Evolutionary conservation across 139 green algal genomes (phyloP).

Genomic region (Nannochloris sp.): DNA sequence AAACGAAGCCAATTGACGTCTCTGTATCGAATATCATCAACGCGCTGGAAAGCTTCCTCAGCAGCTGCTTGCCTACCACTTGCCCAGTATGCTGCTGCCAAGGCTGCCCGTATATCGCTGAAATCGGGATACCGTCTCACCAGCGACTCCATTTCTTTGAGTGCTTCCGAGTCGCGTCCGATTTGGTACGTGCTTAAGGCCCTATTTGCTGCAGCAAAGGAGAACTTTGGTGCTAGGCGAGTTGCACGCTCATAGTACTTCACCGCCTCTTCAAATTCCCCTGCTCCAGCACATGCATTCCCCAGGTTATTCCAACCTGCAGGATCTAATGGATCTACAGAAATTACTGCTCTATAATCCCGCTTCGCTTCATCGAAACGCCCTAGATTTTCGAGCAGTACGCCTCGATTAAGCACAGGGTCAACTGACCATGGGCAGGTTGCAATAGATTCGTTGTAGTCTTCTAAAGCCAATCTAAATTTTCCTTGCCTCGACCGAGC

Average conservation of each 20-base stretch:
- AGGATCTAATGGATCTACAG: conserved; percentile 53
- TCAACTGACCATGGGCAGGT: conserved; percentile 78
- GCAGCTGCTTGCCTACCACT: conserved; percentile 61
- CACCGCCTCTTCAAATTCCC: conserved; percentile 11
- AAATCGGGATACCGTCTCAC: conserved; percentile 74
- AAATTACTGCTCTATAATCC: conserved; percentile 71
- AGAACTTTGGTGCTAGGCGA: conserved; percentile 60
- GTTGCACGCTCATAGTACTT: conserved; percentile 53
- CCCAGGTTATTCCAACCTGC: conserved; percentile 81
- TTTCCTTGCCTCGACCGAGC: conserved; percentile 64
- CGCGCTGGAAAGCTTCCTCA: conserved; percentile 34
- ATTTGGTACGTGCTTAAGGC: conserved; percentile 63
- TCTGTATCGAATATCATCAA: conserved; percentile 40
- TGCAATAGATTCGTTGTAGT: conserved; percentile 68
- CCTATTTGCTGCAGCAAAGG: conserved; percentile 71
- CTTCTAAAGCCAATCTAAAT: conserved; percentile 50
- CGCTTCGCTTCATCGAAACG: conserved; percentile 59
- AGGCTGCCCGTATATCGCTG: conserved; percentile 67
- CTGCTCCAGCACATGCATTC: conserved; percentile 36
- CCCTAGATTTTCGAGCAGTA: conserved; percentile 57
- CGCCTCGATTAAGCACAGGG: conserved; percentile 77
- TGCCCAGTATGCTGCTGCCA: conserved; percentile 70
- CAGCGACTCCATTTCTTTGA: conserved; percentile 65
- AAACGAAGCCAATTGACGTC: conserved; percentile 54
- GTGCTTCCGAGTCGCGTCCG: conserved; percentile 39